A percentile compares a stretch with the other conserved stretches of the same genome.
Evolutionary conservation across 2,329 filamentous ascomycete species (phyloP).

Genomic region (Penicillium sp.): DNA sequence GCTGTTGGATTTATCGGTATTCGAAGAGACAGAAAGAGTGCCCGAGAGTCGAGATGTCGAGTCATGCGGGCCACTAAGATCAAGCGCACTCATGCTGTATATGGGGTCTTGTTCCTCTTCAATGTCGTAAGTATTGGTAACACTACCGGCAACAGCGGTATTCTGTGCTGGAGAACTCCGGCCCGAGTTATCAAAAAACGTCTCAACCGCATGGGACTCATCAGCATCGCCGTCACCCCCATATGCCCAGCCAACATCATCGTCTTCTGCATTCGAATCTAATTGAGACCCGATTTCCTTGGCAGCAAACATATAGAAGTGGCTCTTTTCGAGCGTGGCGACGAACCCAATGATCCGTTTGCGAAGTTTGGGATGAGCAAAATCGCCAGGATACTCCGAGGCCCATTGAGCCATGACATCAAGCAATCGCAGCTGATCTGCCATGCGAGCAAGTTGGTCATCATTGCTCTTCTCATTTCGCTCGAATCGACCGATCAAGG

Average conservation of each 20-base stretch:
- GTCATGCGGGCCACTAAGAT: conserved; percentile 41
- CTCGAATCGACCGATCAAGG: conserved; percentile 62
- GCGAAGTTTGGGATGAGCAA: conserved; percentile 74
- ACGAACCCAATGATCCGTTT: conserved; percentile 74
- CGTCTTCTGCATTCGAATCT: conserved; percentile 75
- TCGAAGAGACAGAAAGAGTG: conserved; percentile 42
- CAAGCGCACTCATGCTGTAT: conserved; percentile 40
- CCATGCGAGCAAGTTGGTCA: conserved; percentile 72
- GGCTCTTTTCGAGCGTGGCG: conserved; percentile 67
- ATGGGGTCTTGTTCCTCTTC: conserved; percentile 40
- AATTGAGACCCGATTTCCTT: conserved; percentile 81
- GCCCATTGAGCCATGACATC: conserved; percentile 88
- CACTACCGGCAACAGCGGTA: conserved; percentile 21
- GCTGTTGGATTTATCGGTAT: conserved; percentile 39
- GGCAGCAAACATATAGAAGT: conserved; percentile 80
- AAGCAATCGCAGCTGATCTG: conserved; percentile 78
- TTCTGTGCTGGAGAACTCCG: conserved; percentile 42
- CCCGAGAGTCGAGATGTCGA: conserved; percentile 40
- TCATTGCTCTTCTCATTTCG: conserved; percentile 73
- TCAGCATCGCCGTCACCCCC: conserved; percentile 63
- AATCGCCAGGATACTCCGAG: conserved; percentile 85
- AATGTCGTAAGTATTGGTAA: conserved; percentile 21
- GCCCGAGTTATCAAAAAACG: conserved; percentile 41
- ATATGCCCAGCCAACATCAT: conserved; percentile 90
- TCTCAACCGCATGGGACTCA: conserved; percentile 43